A percentile compares a stretch with the other conserved stretches of the same genome.
Evolutionary conservation across 139 green algal species (phyloP).

Genomic region (Chlorella sp.): DNA sequence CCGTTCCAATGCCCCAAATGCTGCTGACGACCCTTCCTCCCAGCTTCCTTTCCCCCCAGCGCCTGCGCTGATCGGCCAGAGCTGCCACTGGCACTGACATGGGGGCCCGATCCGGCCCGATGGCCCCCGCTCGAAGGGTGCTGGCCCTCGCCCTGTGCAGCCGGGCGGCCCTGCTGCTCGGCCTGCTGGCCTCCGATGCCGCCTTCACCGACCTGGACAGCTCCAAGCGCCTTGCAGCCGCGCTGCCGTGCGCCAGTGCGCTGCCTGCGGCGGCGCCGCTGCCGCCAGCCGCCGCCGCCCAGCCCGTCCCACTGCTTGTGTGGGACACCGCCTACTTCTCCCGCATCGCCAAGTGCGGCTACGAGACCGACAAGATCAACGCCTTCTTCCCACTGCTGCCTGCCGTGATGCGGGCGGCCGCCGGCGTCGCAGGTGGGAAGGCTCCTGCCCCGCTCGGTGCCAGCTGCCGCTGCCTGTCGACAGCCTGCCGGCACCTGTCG

Average conservation of each 20-base stretch:
- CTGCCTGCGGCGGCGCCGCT: neutral
- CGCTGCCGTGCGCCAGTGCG: neutral
- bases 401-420: conserved; percentile 28
- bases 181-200: conserved; percentile 24
- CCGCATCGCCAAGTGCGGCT: conserved; percentile 81
- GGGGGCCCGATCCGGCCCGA: neutral
- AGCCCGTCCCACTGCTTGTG: conserved; percentile 40
- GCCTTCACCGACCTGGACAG: conserved; percentile 43
- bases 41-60: no score
- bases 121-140: conserved; percentile 17
- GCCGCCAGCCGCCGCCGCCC: neutral
- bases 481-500: neutral
- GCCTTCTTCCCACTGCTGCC: conserved; percentile 94
- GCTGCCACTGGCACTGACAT: no score
- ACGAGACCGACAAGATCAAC: conserved; percentile 91
- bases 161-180: conserved; percentile 7
- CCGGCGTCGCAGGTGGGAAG: neutral
- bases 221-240: conserved; percentile 34
- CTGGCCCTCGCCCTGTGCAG: conserved; percentile 35
- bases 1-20: no score
- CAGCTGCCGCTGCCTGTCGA: neutral
- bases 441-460: neutral
- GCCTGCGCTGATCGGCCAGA: no score
- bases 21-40: no score
- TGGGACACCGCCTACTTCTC: conserved; percentile 92